Conservation (phyloP, 305 asterid genomes). For the Andrographis paniculata region DNA sequence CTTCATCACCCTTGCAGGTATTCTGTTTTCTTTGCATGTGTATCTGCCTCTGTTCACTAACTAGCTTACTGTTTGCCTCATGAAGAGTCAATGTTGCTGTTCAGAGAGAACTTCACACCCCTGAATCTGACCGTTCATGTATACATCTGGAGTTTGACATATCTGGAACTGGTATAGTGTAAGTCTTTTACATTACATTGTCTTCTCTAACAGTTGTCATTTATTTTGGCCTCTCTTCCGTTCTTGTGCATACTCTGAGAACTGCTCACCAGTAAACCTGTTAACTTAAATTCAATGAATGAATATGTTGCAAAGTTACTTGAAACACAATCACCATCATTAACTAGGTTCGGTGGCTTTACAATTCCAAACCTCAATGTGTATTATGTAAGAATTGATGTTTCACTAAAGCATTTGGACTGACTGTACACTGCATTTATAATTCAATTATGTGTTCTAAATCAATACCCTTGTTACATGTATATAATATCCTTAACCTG, state of each 20-base stretch:
- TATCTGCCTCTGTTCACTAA: constrained; percentile 19
- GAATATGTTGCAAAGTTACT: too few species aligned
- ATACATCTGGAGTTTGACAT: constrained; percentile 70
- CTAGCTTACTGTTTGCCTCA: constrained; percentile 12
- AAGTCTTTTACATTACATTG: constrained; percentile 22
- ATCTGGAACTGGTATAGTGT: constrained; percentile 57
- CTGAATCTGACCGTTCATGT: constrained; percentile 78
- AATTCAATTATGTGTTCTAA: too few species aligned
- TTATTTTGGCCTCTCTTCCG: neutral
- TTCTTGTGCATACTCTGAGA: too few species aligned
- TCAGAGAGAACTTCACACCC: constrained; percentile 61
- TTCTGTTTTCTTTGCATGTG: constrained; percentile 5
- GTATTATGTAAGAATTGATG: neutral
- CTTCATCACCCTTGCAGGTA: constrained; percentile 86
- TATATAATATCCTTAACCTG: too few species aligned
- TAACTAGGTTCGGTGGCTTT: too few species aligned
- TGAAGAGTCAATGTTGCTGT: constrained; percentile 68
- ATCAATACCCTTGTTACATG: too few species aligned
- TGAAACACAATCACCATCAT: too few species aligned
- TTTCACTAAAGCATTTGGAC: too few species aligned
- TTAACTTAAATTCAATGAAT: too few species aligned
- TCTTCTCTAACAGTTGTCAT: constrained; percentile 1
- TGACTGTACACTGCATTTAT: too few species aligned
- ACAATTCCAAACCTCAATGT: too few species aligned
- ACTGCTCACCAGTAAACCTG: too few species aligned